Conservation (phyloP, 345 rosid genomes). For the Syzygium oleosum region DNA sequence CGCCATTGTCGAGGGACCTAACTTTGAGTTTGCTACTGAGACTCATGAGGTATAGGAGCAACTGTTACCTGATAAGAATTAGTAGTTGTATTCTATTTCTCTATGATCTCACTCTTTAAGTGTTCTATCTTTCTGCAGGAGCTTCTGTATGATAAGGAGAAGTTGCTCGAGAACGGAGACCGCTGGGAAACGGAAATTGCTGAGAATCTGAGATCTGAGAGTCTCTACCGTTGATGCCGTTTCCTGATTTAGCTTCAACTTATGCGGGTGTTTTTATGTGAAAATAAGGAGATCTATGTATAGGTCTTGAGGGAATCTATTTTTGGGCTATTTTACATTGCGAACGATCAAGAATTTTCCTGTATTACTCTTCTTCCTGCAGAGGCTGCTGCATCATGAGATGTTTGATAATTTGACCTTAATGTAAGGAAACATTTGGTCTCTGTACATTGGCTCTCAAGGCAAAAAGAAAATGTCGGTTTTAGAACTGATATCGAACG, state of each 20-base stretch:
- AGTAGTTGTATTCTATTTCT: not conserved
- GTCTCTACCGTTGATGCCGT: conserved; percentile 70
- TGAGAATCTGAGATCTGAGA: conserved; percentile 92
- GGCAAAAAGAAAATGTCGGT: not conserved
- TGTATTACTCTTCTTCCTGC: not conserved
- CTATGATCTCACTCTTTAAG: not conserved
- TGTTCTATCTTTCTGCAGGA: conserved; percentile 36
- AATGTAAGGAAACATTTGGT: not conserved
- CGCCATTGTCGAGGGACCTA: conserved; percentile 97
- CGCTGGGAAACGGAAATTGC: conserved; percentile 98
- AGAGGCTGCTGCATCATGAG: not conserved
- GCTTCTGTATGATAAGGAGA: conserved; percentile 92
- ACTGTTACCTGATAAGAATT: not conserved
- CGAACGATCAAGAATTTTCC: not conserved
- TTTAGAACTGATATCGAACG: not conserved
- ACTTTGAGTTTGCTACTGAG: conserved; percentile 93
- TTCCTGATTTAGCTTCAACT: not conserved
- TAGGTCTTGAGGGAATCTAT: conserved; percentile 8
- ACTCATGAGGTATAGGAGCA: conserved; percentile 69
- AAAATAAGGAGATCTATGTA: conserved; percentile 17
- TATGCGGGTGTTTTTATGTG: not conserved
- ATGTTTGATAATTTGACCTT: not conserved
- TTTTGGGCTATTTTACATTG: not conserved
- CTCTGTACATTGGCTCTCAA: not conserved
- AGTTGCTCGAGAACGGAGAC: conserved; percentile 93